Percentiles rank a stretch among this genome's conserved stretches.
Evolutionary conservation across 139 green algal genomes (phyloP).

Genomic region (Chlorella sp.): DNA sequence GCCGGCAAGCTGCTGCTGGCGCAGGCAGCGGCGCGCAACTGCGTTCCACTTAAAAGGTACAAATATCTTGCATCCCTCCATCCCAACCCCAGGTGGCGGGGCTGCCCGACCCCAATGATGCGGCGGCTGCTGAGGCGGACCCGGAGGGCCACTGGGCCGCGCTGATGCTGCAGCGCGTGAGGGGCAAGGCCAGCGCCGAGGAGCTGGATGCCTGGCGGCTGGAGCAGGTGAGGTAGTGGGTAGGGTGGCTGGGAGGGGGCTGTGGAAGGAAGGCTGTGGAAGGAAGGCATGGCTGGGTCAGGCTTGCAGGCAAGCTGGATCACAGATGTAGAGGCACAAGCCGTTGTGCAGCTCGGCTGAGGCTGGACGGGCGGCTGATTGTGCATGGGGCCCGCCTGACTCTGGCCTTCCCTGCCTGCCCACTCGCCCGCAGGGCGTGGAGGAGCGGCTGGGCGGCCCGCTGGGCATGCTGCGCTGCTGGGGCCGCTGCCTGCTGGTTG

Average conservation of each 20-base stretch:
- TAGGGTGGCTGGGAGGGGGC: no score
- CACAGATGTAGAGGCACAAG: no score
- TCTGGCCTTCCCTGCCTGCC: not conserved
- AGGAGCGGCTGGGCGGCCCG: conserved; percentile 44
- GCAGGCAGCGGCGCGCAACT: no score
- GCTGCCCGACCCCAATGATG: conserved; percentile 43
- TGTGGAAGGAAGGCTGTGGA: no score
- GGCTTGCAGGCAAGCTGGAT: no score
- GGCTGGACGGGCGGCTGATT: not conserved
- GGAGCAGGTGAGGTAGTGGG: conserved; percentile 6
- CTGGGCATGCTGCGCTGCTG: conserved; percentile 54
- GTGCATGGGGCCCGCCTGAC: not conserved
- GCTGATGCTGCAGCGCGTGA: conserved; percentile 49
- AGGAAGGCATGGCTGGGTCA: no score
- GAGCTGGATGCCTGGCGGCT: conserved; percentile 39
- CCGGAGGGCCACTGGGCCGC: conserved; percentile 46
- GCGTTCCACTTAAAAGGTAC: no score
- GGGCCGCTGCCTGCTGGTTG: conserved; percentile 70
- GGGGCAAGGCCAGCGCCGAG: conserved; percentile 35
- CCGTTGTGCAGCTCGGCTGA: no score
- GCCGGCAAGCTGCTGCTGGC: no score
- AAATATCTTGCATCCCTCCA: not conserved
- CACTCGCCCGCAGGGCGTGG: conserved; percentile 18
- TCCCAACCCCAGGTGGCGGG: conserved; percentile 35
- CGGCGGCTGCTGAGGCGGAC: not conserved